Conservation (phyloP, 2,329 filamentous ascomycete genomes). For the Diaporthe citri region DNA sequence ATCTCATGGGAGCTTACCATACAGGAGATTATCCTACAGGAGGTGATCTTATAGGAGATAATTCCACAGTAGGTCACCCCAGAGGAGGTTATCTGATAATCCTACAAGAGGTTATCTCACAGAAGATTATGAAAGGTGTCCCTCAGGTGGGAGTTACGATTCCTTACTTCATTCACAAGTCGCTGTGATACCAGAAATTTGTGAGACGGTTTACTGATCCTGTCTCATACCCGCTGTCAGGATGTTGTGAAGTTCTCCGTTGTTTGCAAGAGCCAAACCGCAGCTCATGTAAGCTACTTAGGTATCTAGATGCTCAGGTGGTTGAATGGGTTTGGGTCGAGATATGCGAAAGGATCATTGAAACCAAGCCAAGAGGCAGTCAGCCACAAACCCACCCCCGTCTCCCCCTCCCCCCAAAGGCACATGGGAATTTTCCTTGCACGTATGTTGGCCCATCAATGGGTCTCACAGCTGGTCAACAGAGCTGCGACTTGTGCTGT, state of each 20-base stretch:
- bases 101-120: neutral
- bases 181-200: neutral
- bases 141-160: neutral
- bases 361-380: neutral
- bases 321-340: neutral
- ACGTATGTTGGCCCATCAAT: neutral
- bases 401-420: neutral
- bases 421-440: neutral
- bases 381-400: neutral
- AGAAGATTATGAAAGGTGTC: neutral
- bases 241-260: neutral
- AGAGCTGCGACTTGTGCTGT: neutral
- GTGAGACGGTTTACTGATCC: neutral
- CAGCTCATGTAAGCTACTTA: neutral
- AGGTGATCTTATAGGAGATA: neutral
- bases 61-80: neutral
- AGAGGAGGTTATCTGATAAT: no score
- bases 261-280: no score
- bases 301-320: neutral
- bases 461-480: neutral
- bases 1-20: neutral
- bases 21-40: no score
- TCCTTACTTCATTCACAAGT: neutral
- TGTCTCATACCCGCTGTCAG: neutral
- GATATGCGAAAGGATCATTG: neutral